These are phyloP conservation scores for Hirsutella rhossiliensis DNA, from an alignment of 2,329 filamentous ascomycete genomes.

Conservation along the genomic window DNA sequence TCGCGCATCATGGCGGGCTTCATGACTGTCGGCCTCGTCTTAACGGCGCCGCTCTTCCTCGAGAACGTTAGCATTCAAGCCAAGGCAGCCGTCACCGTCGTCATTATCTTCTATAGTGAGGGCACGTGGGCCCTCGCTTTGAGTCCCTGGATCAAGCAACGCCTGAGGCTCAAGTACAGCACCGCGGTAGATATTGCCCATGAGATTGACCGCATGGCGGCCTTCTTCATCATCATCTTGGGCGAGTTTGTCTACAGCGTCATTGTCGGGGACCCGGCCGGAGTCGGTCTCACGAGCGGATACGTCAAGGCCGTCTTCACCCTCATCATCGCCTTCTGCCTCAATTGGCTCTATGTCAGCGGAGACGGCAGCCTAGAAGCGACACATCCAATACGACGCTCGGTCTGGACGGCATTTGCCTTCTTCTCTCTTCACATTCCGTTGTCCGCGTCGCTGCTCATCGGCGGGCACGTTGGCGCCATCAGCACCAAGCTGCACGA, in stretches of 20 bases:
- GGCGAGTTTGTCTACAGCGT: constrained; percentile 37
- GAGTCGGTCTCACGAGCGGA: constrained; percentile 28
- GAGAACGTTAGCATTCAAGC: constrained; percentile 24
- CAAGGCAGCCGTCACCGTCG: constrained; percentile 29
- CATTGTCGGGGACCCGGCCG: constrained; percentile 32
- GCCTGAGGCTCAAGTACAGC: constrained; percentile 29
- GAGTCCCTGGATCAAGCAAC: constrained; percentile 28
- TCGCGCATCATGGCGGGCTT: constrained; percentile 29
- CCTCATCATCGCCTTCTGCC: constrained; percentile 34
- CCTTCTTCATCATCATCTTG: constrained; percentile 39
- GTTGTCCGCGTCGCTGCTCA: constrained; percentile 30
- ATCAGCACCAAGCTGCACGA: constrained; percentile 23
- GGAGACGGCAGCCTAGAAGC: constrained; percentile 30
- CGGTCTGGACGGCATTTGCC: constrained; percentile 28
- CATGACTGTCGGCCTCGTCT: constrained; percentile 26
- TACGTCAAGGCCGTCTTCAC: constrained; percentile 34
- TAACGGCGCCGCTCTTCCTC: constrained; percentile 31
- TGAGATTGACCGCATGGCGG: constrained; percentile 35
- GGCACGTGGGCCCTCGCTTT: constrained; percentile 30
- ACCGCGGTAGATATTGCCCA: constrained; percentile 37
- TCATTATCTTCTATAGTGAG: constrained; percentile 30
- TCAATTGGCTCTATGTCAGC: constrained; percentile 38
- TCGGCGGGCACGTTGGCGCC: constrained; percentile 33
- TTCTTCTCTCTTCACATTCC: constrained; percentile 33
- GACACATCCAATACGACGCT: constrained; percentile 32